Conservation (phyloP, 305 asterid species). For the Fraxinus albicans region DNA sequence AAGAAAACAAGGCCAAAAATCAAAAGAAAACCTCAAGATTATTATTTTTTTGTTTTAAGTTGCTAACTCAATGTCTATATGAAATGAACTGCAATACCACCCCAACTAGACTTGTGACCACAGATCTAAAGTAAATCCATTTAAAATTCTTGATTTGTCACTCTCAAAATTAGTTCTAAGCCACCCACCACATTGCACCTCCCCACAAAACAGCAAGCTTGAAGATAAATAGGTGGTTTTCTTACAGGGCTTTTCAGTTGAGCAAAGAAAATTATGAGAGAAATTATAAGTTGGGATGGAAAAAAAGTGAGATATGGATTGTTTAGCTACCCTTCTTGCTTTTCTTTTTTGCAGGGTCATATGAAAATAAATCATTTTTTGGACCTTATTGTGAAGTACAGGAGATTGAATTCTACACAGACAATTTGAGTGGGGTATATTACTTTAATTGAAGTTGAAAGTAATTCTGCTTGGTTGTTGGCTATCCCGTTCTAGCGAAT, state of each 20-base stretch:
- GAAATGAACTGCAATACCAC: not conserved
- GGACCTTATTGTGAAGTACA: not conserved
- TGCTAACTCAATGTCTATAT: not conserved
- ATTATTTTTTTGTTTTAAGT: not conserved
- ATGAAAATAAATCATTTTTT: not conserved
- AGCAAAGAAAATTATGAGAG: not conserved
- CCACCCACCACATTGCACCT: not conserved
- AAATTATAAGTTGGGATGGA: not conserved
- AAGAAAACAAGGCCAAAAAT: not conserved
- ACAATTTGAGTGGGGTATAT: too few relatives aligned
- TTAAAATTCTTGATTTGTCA: not conserved
- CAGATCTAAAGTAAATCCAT: not conserved
- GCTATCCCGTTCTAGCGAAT: not conserved
- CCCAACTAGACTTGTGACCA: not conserved
- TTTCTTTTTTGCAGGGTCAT: not conserved
- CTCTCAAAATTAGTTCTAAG: not conserved
- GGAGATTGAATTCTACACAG: not conserved
- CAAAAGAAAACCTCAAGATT: not conserved
- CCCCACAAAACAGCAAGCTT: not conserved
- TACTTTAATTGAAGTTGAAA: not conserved
- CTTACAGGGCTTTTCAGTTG: not conserved
- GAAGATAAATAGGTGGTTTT: not conserved
- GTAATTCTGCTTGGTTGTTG: not conserved
- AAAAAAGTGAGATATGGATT: not conserved
- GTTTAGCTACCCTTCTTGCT: not conserved